Evolutionary conservation across 2,329 filamentous ascomycete species (phyloP).

Genomic region (Colletotrichum falcatum): DNA sequence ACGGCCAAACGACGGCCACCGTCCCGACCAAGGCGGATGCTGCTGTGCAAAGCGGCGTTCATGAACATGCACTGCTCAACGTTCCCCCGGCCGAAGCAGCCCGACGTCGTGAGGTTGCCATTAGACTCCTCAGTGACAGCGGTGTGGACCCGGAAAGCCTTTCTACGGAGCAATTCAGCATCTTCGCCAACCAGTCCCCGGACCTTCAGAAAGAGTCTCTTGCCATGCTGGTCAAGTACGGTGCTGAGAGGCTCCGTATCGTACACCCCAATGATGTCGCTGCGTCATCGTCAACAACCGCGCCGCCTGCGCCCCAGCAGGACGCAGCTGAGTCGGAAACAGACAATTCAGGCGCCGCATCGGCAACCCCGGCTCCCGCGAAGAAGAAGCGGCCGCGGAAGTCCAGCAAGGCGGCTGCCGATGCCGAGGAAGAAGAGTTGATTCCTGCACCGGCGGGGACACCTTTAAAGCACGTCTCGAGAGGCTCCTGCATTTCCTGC

Average conservation of each 20-base stretch:
- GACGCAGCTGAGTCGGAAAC: conserved; percentile 26
- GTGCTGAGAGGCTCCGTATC: conserved; percentile 67
- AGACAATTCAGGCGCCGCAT: conserved; percentile 32
- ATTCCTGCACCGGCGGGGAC: conserved; percentile 17
- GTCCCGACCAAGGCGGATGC: conserved; percentile 32
- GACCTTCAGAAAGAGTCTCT: conserved; percentile 66
- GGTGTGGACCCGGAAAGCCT: conserved; percentile 65
- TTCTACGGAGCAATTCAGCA: conserved; percentile 67
- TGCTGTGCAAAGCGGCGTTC: conserved; percentile 40
- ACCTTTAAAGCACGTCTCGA: conserved; percentile 42
- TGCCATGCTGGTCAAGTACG: conserved; percentile 67
- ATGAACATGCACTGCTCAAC: conserved; percentile 38
- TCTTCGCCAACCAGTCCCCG: conserved; percentile 70
- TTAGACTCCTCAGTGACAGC: conserved; percentile 58
- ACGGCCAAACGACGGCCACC: background rate
- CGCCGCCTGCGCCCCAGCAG: conserved; percentile 44
- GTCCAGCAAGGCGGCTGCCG: conserved; percentile 21
- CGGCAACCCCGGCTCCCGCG: conserved; percentile 24
- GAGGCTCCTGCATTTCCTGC: conserved; percentile 53
- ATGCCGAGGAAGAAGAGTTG: conserved; percentile 10
- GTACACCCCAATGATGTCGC: conserved; percentile 61
- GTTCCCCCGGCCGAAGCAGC: conserved; percentile 60
- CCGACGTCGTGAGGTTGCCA: conserved; percentile 62
- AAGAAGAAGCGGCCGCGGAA: conserved; percentile 39
- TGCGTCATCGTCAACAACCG: conserved; percentile 45